A percentile compares a stretch with the other conserved stretches of the same genome.
Conservation (phyloP, 441 rosid genomes). For the Adansonia gregorii region DNA sequence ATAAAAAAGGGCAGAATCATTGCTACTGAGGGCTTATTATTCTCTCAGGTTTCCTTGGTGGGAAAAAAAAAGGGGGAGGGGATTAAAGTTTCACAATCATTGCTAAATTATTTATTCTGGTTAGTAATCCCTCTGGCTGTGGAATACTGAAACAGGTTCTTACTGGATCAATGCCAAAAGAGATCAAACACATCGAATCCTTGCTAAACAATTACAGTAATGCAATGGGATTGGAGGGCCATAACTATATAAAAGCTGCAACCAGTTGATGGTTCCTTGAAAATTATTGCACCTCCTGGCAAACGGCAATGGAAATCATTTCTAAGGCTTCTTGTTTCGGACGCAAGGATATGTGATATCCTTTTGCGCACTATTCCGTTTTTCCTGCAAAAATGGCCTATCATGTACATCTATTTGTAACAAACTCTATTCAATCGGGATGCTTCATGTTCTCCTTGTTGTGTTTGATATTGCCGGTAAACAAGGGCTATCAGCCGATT, state of each 20-base stretch:
- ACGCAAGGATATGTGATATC: background rate
- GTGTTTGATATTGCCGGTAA: background rate
- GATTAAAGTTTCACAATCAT: background rate
- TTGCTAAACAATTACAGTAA: slow-evolving; percentile 63
- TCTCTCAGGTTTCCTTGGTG: background rate
- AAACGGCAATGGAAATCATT: background rate
- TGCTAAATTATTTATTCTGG: background rate
- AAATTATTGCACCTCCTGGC: background rate
- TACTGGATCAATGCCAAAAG: slow-evolving; percentile 95
- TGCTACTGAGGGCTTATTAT: background rate
- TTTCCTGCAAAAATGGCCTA: background rate
- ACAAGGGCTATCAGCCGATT: background rate
- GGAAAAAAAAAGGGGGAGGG: background rate
- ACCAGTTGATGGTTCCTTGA: background rate
- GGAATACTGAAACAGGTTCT: slow-evolving; percentile 63
- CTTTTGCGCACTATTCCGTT: background rate
- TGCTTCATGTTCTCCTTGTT: background rate
- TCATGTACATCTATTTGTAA: background rate
- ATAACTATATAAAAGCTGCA: slow-evolving; percentile 13
- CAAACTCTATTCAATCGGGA: background rate
- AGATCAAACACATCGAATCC: slow-evolving; percentile 77
- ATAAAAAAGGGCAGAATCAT: background rate
- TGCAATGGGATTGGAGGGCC: slow-evolving; percentile 31
- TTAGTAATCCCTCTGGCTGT: background rate
- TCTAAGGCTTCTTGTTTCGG: background rate